phyloP scores from a whole-genome alignment of 2,329 filamentous ascomycete species.

The Aureobasidium sp. region DNA sequence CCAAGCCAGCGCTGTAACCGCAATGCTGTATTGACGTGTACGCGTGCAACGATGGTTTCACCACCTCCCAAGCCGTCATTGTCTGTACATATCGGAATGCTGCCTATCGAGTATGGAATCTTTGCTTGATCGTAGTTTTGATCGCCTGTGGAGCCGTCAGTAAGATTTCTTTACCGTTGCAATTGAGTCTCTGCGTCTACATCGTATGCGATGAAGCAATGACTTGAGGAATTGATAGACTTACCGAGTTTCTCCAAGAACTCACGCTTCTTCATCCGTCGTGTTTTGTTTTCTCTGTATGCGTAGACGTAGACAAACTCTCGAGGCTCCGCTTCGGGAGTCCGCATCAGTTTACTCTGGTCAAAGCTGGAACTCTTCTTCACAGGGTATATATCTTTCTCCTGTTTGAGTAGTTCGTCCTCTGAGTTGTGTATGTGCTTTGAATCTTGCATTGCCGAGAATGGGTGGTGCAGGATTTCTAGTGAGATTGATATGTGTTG shows the following conservation, averaged over 20 bases:
- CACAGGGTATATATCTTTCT: background rate
- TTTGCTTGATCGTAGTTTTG: too few relatives aligned
- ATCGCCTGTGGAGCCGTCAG: background rate
- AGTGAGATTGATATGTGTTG: background rate
- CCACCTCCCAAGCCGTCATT: too few relatives aligned
- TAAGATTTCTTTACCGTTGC: background rate
- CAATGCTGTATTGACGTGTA: too few relatives aligned
- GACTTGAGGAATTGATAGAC: background rate
- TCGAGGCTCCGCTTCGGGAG: background rate
- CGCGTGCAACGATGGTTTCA: too few relatives aligned
- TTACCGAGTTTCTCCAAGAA: background rate
- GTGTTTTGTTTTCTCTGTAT: background rate
- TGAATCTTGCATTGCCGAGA: background rate
- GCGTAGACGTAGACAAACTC: slow-evolving; percentile 5
- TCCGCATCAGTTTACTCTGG: background rate
- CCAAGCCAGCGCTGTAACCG: too few relatives aligned
- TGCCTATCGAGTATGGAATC: too few relatives aligned
- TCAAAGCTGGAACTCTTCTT: background rate
- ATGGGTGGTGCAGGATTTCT: background rate
- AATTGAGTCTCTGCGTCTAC: too few relatives aligned
- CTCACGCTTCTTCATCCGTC: background rate
- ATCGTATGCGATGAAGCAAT: too few relatives aligned
- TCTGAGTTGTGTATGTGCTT: background rate
- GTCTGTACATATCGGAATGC: too few relatives aligned
- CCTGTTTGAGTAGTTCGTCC: background rate